Base-by-base conservation (phyloP, 495 filamentous ascomycete species). In the Aspergillus campestris region DNA sequence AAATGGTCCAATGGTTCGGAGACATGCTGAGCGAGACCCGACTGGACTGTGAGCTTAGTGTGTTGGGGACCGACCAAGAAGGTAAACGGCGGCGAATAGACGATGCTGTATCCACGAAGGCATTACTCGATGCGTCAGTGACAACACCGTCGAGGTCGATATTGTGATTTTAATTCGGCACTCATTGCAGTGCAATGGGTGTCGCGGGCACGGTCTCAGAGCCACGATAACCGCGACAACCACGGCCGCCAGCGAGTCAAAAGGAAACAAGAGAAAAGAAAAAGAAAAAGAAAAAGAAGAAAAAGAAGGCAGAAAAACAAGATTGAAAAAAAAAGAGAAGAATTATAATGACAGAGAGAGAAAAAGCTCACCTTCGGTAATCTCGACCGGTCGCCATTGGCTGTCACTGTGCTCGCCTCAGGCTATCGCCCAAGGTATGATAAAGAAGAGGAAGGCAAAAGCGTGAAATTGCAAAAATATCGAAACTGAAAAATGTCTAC, bases 11-110 rank as follows among this genome's bases (percentile, higher is more conserved):
- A 45, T 5, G 71, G 71, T 18, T 58, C 55, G 31, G 71, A 74
- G 45, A 74, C 66, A 65, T 72, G 64, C 30, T 64, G 60, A 15
- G 70, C 66, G 31, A 76, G 56, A 12, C 59, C 69, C 31, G 69
- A 64, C 53, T 76, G 71, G 46, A 74, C 64, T n/a, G 63, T 69
- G 47, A 70, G 52, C 45, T 69, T 69, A 27, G 66, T 66, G 44
- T 68, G 62, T 15, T 55, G 53, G 13, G 64, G 68, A 10, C 71
- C 71, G 50, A 76, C 66, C n/a, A 74, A 57, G 48, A 74, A 76
- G 49, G 68, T 72, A 40, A 74, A 76, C 15, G 64, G 63, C 15
- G 59, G 59, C 29, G 68, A 70, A 38, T 61, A 60, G 29, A 70
- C 58, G 44, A 70, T 69, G 36, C 71, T 75, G 48, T 57, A 40